Conservation (phyloP, 305 asterid species). For the Nicotiana rustica region DNA sequence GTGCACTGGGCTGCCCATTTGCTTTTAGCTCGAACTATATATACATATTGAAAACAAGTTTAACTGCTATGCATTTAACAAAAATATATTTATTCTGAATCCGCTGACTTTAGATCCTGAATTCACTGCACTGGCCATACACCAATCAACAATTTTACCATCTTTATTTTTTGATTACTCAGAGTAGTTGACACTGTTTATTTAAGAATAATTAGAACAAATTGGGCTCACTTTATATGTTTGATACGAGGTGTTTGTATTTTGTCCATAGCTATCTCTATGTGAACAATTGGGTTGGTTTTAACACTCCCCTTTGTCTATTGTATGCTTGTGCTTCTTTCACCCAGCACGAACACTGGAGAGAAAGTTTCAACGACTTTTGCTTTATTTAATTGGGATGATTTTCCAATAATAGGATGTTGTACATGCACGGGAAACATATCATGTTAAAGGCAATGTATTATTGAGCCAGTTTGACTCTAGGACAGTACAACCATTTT, state of each 20-base stretch:
- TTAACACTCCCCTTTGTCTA: not conserved
- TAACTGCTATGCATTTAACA: not conserved
- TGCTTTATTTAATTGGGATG: constrained; percentile 23
- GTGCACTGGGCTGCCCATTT: too few species aligned
- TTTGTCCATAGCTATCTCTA: not conserved
- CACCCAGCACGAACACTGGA: not conserved
- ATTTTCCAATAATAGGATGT: constrained; percentile 20
- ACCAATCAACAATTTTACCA: not conserved
- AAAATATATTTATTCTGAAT: not conserved
- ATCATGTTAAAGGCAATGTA: constrained; percentile 6
- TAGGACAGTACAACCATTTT: constrained; percentile 15
- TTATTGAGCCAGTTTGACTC: constrained; percentile 5
- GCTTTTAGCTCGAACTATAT: not conserved
- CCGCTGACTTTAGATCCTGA: not conserved
- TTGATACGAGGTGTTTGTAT: not conserved
- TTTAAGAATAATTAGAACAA: not conserved
- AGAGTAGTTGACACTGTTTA: not conserved
- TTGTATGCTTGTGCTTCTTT: not conserved
- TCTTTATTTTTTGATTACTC: not conserved
- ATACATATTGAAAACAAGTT: not conserved
- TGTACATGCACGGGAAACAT: constrained; percentile 26
- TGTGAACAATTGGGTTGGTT: constrained; percentile 14
- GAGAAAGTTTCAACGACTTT: not conserved
- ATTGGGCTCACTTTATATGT: not conserved
- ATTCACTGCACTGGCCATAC: not conserved